Percentiles rank a stretch among this genome's conserved stretches.
Evolutionary conservation across 768 basidiomycete genomes (phyloP).

Genomic region (Pleurotus eryngii): DNA sequence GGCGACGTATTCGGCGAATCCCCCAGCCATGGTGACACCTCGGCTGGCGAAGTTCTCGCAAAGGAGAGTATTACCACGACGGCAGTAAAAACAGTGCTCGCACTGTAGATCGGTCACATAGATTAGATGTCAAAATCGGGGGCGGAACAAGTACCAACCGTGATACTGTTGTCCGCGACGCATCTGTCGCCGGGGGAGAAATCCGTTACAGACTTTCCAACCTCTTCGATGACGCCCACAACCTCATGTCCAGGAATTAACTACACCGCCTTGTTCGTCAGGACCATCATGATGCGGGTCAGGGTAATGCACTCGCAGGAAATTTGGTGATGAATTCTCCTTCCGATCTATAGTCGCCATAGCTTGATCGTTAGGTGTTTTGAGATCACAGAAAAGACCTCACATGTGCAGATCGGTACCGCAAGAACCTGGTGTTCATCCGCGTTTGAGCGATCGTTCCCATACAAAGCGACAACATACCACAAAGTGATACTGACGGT

Average conservation of each 20-base stretch:
- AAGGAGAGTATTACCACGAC: constrained; percentile 3
- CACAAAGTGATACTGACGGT: constrained; percentile 3
- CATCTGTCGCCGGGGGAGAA: constrained; percentile 79
- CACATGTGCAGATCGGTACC: constrained; percentile 6
- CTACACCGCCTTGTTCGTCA: constrained; percentile 23
- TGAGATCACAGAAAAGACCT: neutral
- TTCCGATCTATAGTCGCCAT: constrained; percentile 8
- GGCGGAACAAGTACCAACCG: constrained; percentile 39
- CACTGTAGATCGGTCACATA: neutral
- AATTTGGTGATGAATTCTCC: constrained; percentile 66
- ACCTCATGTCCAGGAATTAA: constrained; percentile 75
- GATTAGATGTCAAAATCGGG: neutral
- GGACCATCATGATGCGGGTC: neutral
- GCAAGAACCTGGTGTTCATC: neutral
- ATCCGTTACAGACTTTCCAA: constrained; percentile 78
- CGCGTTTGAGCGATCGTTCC: neutral
- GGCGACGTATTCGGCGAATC: constrained; percentile 7
- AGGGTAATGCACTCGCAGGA: constrained; percentile 30
- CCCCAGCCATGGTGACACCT: constrained; percentile 7
- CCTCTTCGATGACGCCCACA: constrained; percentile 67
- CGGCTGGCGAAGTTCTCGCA: constrained; percentile 7
- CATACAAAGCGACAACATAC: neutral
- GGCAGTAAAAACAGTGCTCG: constrained; percentile 6
- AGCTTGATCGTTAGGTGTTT: neutral
- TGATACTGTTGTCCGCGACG: constrained; percentile 77